phyloP scores from a whole-genome alignment of 768 basidiomycete species.

The Suillus brevipes region DNA sequence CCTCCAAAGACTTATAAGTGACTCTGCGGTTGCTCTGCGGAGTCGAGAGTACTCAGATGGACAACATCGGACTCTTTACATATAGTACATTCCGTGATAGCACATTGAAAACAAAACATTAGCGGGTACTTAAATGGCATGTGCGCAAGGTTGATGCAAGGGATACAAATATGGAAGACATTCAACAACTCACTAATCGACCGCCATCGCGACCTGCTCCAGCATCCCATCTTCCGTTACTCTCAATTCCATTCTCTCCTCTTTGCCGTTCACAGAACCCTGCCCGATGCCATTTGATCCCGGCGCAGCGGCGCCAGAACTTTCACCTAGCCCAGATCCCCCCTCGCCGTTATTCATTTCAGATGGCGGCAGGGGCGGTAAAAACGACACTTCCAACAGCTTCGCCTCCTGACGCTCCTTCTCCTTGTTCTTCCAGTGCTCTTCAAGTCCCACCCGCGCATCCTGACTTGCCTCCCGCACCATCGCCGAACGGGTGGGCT shows the following conservation, averaged over 20 bases:
- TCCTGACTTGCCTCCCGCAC: conserved; percentile 59
- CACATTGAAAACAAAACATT: background rate
- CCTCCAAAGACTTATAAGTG: background rate
- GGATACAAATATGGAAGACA: background rate
- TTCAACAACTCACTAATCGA: background rate
- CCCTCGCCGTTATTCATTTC: background rate
- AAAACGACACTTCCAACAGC: conserved; percentile 16
- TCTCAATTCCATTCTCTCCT: background rate
- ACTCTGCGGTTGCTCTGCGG: background rate
- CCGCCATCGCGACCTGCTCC: background rate
- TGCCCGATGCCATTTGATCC: background rate
- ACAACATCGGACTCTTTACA: background rate
- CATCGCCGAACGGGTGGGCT: conserved; percentile 53
- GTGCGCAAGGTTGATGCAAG: no score
- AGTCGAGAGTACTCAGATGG: background rate
- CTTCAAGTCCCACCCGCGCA: conserved; percentile 44
- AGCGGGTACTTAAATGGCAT: background rate
- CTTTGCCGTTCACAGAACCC: no score
- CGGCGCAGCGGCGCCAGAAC: background rate
- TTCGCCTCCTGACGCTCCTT: conserved; percentile 29
- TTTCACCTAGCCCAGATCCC: background rate
- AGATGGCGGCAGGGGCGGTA: conserved; percentile 15
- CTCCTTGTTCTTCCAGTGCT: conserved; percentile 36
- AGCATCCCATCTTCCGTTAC: background rate
- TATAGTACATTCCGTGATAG: conserved; percentile 3